Conservation (phyloP, 108 stramenopile species). For the Seminavis robusta region DNA sequence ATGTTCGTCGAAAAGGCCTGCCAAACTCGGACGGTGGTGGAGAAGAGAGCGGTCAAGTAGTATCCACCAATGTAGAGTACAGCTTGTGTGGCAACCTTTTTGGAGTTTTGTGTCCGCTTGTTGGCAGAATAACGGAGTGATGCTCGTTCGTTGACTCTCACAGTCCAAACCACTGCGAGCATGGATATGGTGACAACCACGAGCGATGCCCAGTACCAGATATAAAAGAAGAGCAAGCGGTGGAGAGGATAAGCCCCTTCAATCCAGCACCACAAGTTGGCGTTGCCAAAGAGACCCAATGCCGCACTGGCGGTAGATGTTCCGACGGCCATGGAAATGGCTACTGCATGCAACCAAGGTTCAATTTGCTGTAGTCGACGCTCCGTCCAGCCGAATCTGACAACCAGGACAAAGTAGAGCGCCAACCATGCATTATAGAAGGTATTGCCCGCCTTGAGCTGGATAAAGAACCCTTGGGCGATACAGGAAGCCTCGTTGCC, state of each 20-base stretch:
- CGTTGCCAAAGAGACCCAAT: too few species aligned
- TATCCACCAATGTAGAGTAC: conserved; percentile 6
- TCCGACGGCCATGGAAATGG: too few species aligned
- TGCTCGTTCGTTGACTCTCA: neutral
- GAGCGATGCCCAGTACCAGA: neutral
- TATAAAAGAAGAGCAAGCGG: neutral
- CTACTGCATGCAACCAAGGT: too few species aligned
- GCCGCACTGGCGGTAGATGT: too few species aligned
- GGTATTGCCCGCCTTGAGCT: conserved; percentile 17
- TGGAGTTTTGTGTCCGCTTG: neutral
- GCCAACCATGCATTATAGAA: too few species aligned
- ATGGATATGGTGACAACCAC: neutral
- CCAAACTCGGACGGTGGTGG: conserved; percentile 10
- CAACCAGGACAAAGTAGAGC: too few species aligned
- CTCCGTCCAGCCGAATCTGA: too few species aligned
- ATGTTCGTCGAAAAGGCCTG: neutral
- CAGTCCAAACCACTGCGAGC: neutral
- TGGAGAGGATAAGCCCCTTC: too few species aligned
- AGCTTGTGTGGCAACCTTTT: conserved; percentile 8
- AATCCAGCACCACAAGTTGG: too few species aligned
- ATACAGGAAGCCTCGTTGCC: conserved; percentile 30
- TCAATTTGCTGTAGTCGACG: too few species aligned
- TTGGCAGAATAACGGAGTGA: neutral
- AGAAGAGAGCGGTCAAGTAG: conserved; percentile 15
- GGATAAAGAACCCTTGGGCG: conserved; percentile 43